Evolutionary conservation across 2,329 filamentous ascomycete species (phyloP), one percentile per base, ranked within the genome.

Genomic region (Incumbomyces lentus): DNA sequence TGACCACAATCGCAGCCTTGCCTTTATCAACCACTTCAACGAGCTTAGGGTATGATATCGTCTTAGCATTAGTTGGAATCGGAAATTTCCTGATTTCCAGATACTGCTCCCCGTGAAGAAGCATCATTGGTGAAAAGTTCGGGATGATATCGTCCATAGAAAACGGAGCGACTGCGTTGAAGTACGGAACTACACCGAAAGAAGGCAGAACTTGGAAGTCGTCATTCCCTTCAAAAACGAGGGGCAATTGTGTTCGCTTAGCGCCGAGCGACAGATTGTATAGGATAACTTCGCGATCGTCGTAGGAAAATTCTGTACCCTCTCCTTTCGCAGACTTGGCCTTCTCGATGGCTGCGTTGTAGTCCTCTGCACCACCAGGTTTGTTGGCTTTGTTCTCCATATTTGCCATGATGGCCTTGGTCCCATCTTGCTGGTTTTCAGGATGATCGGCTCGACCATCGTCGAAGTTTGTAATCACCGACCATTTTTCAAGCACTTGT

Each of bases 121-220:
- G 80, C 88, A 95, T 95, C 87, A 95, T 95, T 52, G 89, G 90
- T 32, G 80, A 87, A 74, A 95, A 98, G 75, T 96, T 94, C 64
- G 89, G 88, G 22, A 96, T 84, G 51, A 98, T 77, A 48, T 89
- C 79, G 61, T 81, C 78, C 59, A 92, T 76, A 65, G 74, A 80
- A 72, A 84, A 96, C 22, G 90, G 86, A 51, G 81, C 72, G 55
- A 84, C 75, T 50, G 87, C 82, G 68, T 84, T 84, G 71, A 96
- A 95, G 59, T 82, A 84, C n/a, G 92, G 92, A 59, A 98, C 82
- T 52, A 96, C 92, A 64, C 89, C 92, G 60, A 86, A 98, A 2
- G 52, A 50, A n/a, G 88, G 92, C 44, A 96, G 74, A 44, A 86
- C 82, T 65, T 95, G 87, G 79, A 98, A 98, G 64, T 92, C 77